Base-by-base conservation (phyloP, 768 basidiomycete genomes). In the Boletus rufocinnamomeus region DNA sequence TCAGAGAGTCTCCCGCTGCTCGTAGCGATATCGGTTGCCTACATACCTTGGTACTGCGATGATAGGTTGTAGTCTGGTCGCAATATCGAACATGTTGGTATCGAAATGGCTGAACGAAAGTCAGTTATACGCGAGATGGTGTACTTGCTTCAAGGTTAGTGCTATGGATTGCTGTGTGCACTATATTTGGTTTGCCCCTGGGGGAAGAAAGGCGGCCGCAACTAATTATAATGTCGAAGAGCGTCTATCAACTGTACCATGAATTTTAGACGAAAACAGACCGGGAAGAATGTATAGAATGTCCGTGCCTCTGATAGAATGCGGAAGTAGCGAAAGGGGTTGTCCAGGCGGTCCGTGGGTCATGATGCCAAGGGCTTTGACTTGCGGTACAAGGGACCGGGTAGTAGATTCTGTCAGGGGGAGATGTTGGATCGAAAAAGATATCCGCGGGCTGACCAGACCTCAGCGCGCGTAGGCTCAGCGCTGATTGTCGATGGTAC, bases 361-460 rank as follows among this genome's bases (percentile, higher is more conserved):
- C 40, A 9, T 34, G 23, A 46, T 50, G 37, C 44, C 50, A 46
- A 47, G 45, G 32, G 30, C 4, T 32, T 27, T 6, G 32, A 47
- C 19, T 11, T n/a, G 27, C 10, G 27, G 11, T 30, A 41, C 21
- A 1, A 23, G n/a, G 34, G 38, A 38, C 37, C 1, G 6, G 43
- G 32, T 16, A n/a, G 37, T 37, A 41, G 3, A 17, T 44, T 43
- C n/a, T 51, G 21, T 13, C 34, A 44, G 43, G 50, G 28, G 34
- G 13, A 0, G 16, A 27, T 8, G 19, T 21, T 16, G 32, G 41
- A 28, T 28, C 1, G 4, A 28, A 19, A 46, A 35, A 28, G 30
- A 43, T 8, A 46, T 41, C 60, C 41, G 25, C 50, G 50, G 62
- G 50, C 41, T 50, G 43, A 45, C 40, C 25, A 46, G 47, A 37